A percentile compares a stretch with the other conserved stretches of the same genome.
Conservation (phyloP, 2,329 filamentous ascomycete genomes). For the Fusarium palustre region DNA sequence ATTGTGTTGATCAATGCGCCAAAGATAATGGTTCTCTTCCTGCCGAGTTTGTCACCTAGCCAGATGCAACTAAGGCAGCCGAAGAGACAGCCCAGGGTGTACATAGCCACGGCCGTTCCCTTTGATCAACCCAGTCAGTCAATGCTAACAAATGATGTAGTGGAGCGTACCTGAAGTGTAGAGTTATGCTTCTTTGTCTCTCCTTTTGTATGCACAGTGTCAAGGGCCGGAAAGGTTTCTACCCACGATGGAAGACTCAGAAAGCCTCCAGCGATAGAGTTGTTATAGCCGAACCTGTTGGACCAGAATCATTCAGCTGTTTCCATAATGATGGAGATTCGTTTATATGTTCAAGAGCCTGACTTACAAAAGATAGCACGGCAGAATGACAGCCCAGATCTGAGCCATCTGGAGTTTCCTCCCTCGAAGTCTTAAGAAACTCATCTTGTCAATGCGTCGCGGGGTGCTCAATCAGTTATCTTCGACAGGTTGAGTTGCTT, state of each 20-base stretch:
- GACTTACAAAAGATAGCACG: conserved; percentile 6
- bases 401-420: conserved; percentile 8
- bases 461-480: no score
- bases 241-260: conserved; percentile 8
- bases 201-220: conserved; percentile 5
- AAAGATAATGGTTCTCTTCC: conserved; percentile 3
- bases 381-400: conserved; percentile 9
- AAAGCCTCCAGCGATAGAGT: conserved; percentile 8
- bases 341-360: no score
- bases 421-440: conserved; percentile 1
- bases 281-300: neutral
- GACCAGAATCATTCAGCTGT: rapidly evolving
- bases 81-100: conserved; percentile 3
- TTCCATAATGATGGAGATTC: neutral
- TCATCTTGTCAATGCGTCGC: neutral
- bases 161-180: neutral
- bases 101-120: conserved; percentile 7
- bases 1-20: conserved; percentile 6
- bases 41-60: conserved; percentile 7
- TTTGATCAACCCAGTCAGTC: rapidly evolving
- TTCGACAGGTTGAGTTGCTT: no score
- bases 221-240: conserved; percentile 6
- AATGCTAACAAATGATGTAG: rapidly evolving
- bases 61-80: conserved; percentile 11
- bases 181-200: neutral